These are phyloP conservation scores for Ampelocalamus luodianensis DNA, from an alignment of 176 grass and related monocot species.

Conservation along the genomic window DNA sequence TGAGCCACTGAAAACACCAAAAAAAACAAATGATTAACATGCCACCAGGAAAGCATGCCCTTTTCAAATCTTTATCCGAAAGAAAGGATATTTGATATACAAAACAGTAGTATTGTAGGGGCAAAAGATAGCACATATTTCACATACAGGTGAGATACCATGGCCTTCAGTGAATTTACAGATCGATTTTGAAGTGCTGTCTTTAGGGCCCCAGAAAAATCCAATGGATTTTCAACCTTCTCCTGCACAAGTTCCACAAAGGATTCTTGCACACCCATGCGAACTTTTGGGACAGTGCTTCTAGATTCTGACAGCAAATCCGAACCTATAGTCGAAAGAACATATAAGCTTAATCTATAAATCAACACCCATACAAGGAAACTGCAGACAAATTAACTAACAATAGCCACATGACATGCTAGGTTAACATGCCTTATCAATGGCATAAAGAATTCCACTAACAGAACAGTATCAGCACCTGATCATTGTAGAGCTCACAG, in stretches of 20 bases:
- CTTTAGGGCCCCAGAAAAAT: constrained; percentile 77
- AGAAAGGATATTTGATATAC: neutral
- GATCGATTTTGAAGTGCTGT: constrained; percentile 77
- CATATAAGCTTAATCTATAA: constrained; percentile 9
- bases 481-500: constrained; percentile 96
- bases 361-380: constrained; percentile 14
- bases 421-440: constrained; percentile 7
- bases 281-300: constrained; percentile 64
- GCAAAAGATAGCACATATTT: constrained; percentile 36
- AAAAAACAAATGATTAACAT: neutral
- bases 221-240: constrained; percentile 89
- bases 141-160: constrained; percentile 89
- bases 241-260: constrained; percentile 89
- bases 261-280: constrained; percentile 74
- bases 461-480: constrained; percentile 58
- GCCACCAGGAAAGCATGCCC: neutral
- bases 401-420: constrained; percentile 2
- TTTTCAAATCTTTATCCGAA: constrained; percentile 18
- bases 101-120: constrained; percentile 20
- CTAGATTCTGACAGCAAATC: constrained; percentile 82
- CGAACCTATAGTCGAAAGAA: constrained; percentile 63
- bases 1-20: constrained; percentile 10
- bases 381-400: constrained; percentile 26
- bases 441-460: constrained; percentile 30
- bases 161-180: constrained; percentile 65